Percentiles rank a stretch among this genome's conserved stretches.
Conservation (phyloP, 129 eudicot genomes). For the Tagetes patula region DNA sequence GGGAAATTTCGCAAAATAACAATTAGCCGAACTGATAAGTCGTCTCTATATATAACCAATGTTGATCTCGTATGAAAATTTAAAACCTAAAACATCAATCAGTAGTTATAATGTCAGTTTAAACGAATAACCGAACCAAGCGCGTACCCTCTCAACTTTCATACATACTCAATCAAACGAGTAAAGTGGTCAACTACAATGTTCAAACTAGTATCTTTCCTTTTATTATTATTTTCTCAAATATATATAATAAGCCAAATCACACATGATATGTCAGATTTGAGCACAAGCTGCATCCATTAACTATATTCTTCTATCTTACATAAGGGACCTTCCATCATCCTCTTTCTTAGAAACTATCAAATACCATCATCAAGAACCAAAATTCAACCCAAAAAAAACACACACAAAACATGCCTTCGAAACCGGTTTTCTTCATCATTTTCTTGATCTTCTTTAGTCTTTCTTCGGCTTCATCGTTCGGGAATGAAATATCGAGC, state of each 20-base stretch:
- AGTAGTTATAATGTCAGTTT: no score
- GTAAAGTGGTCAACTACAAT: slow-evolving; percentile 3
- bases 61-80: no score
- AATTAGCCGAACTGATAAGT: no score
- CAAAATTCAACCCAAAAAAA: slow-evolving; percentile 22
- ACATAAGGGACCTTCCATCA: slow-evolving; percentile 27
- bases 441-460: slow-evolving; percentile 42
- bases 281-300: slow-evolving; percentile 49
- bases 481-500: not conserved
- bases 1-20: no score
- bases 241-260: slow-evolving; percentile 35
- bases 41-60: no score
- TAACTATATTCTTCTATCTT: slow-evolving; percentile 38
- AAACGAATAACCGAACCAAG: no score
- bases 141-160: not conserved
- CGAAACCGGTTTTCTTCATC: slow-evolving; percentile 35
- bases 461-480: slow-evolving; percentile 21
- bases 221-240: not conserved
- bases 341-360: slow-evolving; percentile 11
- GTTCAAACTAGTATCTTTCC: slow-evolving; percentile 38
- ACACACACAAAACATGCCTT: slow-evolving; percentile 26
- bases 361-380: slow-evolving; percentile 1
- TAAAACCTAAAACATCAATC: no score
- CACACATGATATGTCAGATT: slow-evolving; percentile 58
- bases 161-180: not conserved